A percentile compares a stretch with the other conserved stretches of the same genome.
Conservation (phyloP, 2,329 filamentous ascomycete species). For the Aspergillus nomiae region DNA sequence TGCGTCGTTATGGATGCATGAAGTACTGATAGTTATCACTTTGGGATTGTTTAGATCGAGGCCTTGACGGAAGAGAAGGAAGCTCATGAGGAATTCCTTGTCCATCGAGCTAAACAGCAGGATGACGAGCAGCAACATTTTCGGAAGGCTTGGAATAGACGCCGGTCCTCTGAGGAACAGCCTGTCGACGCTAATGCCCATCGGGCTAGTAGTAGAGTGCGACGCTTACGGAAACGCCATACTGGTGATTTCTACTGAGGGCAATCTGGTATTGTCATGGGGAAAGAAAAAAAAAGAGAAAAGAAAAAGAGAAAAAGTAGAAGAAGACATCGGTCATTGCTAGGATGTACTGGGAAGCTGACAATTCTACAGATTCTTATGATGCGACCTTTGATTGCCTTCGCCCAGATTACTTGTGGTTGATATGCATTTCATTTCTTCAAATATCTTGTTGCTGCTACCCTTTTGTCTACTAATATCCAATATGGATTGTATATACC, state of each 20-base stretch:
- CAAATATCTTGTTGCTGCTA: neutral
- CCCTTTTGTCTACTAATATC: neutral
- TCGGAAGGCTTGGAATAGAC: slow-evolving; percentile 35
- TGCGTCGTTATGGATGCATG: neutral
- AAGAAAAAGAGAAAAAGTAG: neutral
- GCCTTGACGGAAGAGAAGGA: slow-evolving; percentile 35
- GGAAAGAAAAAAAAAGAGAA: neutral
- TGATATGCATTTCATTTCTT: neutral
- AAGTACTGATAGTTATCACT: neutral
- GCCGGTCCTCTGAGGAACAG: slow-evolving; percentile 23
- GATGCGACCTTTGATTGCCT: neutral
- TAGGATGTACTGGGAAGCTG: neutral
- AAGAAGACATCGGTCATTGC: neutral
- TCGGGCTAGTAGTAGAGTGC: slow-evolving; percentile 12
- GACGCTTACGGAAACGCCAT: slow-evolving; percentile 7
- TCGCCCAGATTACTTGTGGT: neutral
- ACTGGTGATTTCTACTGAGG: neutral
- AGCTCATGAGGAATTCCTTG: slow-evolving; percentile 33
- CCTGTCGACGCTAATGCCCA: neutral
- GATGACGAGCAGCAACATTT: slow-evolving; percentile 37
- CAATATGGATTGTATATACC: neutral
- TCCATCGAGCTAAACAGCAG: slow-evolving; percentile 34
- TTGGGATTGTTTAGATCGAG: slow-evolving; percentile 29
- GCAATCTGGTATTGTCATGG: neutral
- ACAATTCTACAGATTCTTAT: neutral